Evolutionary conservation across 192 early-diverging fungal species (phyloP), one percentile per base, ranked within the genome.

Genomic region (Backusella psychrophila): DNA sequence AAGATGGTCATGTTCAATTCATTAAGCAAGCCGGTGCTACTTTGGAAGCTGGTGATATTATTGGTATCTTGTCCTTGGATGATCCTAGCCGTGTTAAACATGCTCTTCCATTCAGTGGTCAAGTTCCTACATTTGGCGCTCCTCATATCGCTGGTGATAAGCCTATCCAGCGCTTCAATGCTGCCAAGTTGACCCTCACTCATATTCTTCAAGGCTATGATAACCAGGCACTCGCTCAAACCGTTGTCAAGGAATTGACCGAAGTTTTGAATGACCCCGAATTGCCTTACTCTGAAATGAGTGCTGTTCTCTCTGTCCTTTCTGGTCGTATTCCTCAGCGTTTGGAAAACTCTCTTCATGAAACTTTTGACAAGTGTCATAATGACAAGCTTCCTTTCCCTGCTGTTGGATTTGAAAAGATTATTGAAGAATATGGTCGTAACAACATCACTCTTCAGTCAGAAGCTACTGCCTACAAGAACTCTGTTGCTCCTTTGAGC

Each of bases 1-100:
- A 98, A 79, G 93, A 93, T 84, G 98, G 98, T 68, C 84, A 95
- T 17, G 93, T 97, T 49, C 91, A 93, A 81, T 93, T 95, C 80
- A 90, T 91, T 77, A 94, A 96, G 79, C 97, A 95, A 78, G 90
- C 94, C 17, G 95, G 95, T 42, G 89, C 93, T 49, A 84, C 94
- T 6, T 85, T 99, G 34, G 85, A 90, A 7, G 91, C 93, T 38
- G 98, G 97, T 77, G 98, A 99, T 79, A 92, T 99, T 67, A 93
- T 99, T 77, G 98, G 94, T 75, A 90, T 91, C 65, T 86, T 99
- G 73, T 90, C 89, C n/a, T 88, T 99, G 68, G 98, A 99, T 80
- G 96, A 99, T 74, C 96, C 96, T 52, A 92, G 89, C 66, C 89
- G 88, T 34, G 98, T 99, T 73, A 94, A 94, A 82, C 91, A 94